Evolutionary conservation across 345 rosid genomes (phyloP).

Genomic region (Eucalyptus erythrocorys): DNA sequence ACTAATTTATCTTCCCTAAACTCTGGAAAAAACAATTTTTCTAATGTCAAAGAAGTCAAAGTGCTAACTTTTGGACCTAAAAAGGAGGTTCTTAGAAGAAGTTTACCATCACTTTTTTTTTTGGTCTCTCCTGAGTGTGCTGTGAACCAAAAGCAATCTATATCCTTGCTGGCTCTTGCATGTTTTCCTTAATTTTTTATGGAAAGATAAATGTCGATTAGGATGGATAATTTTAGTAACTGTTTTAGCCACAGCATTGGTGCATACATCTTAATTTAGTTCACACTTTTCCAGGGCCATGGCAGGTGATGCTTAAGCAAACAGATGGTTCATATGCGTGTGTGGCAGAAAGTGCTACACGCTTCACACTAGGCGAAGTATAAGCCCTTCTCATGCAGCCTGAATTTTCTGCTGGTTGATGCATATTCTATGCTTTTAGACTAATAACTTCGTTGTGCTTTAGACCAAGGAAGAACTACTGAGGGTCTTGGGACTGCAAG

Average conservation of each 20-base stretch:
- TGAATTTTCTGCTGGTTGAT: background rate
- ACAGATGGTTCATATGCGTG: conserved; percentile 82
- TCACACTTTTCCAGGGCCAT: conserved; percentile 56
- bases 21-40: background rate
- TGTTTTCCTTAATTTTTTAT: background rate
- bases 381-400: background rate
- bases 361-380: conserved; percentile 91
- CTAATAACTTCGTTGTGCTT: conserved; percentile 2
- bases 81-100: background rate
- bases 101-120: background rate
- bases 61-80: background rate
- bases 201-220: background rate
- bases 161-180: background rate
- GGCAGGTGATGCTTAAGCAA: conserved; percentile 99
- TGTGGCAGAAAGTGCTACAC: conserved; percentile 73
- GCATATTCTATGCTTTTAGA: background rate
- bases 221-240: background rate
- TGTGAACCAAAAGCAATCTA: background rate
- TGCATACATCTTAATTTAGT: background rate
- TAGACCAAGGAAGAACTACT: conserved; percentile 91
- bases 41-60: background rate
- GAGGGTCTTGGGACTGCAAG: conserved; percentile 83
- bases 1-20: background rate
- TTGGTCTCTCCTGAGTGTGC: background rate
- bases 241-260: background rate